Percentiles rank a stretch among this genome's conserved stretches.
These are phyloP conservation scores for Alternaria brassicae DNA, from an alignment of 2,329 filamentous ascomycete genomes.

Conservation along the genomic window DNA sequence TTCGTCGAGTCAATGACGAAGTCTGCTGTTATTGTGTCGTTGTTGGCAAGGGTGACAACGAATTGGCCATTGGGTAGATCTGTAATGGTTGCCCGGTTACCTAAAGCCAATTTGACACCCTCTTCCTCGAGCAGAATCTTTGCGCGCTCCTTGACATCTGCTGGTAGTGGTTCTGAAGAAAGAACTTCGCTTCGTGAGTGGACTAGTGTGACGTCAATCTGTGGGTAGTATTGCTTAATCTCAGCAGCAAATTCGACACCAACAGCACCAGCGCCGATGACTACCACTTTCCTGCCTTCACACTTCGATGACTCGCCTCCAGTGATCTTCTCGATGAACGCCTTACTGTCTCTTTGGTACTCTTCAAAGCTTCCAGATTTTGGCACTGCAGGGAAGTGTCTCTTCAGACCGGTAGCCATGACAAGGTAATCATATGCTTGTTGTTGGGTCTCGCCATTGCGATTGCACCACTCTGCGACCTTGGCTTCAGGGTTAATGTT, in stretches of 20 bases:
- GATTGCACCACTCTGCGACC: slow-evolving; percentile 63
- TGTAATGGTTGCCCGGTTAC: slow-evolving; percentile 61
- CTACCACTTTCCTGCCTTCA: slow-evolving; percentile 62
- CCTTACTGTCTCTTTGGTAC: slow-evolving; percentile 68
- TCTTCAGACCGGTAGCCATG: slow-evolving; percentile 71
- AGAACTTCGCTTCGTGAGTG: slow-evolving; percentile 75
- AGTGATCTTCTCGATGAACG: slow-evolving; percentile 62
- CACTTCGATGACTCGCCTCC: slow-evolving; percentile 36
- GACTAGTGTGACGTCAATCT: slow-evolving; percentile 72
- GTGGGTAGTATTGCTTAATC: slow-evolving; percentile 71
- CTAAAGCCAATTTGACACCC: slow-evolving; percentile 71
- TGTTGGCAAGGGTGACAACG: slow-evolving; percentile 57
- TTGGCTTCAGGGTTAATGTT: slow-evolving; percentile 67
- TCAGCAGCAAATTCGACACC: slow-evolving; percentile 85
- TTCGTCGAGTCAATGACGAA: slow-evolving; percentile 75
- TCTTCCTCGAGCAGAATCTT: slow-evolving; percentile 65
- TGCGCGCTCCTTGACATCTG: slow-evolving; percentile 70
- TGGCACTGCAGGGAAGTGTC: slow-evolving; percentile 76
- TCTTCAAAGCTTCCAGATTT: slow-evolving; percentile 67
- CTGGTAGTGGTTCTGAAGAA: slow-evolving; percentile 74
- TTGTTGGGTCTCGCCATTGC: slow-evolving; percentile 55
- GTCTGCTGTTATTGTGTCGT: slow-evolving; percentile 61
- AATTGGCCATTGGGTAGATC: slow-evolving; percentile 41
- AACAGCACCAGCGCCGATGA: slow-evolving; percentile 81
- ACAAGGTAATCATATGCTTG: slow-evolving; percentile 76